A percentile compares a stretch with the other conserved stretches of the same genome.
Conservation (phyloP, 1,139 yeast species). For the Taphrina populina region DNA sequence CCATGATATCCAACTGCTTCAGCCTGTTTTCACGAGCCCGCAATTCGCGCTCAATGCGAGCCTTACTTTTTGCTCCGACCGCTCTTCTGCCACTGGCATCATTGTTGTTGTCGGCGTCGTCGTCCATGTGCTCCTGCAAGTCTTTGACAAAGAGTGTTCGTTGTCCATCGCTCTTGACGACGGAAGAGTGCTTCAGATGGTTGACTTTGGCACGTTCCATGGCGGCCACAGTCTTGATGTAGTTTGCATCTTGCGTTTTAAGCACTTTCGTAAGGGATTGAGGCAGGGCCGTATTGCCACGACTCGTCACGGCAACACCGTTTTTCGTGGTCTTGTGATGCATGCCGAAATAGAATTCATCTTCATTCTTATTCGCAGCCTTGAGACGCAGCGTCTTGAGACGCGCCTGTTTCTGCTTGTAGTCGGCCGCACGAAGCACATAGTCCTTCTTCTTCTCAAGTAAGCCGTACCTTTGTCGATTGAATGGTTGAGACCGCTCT, state of each 20-base stretch:
- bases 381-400: slow-evolving; percentile 71
- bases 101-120: slow-evolving; percentile 47
- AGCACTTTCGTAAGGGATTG: slow-evolving; percentile 75
- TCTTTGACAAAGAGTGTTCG: slow-evolving; percentile 47
- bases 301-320: slow-evolving; percentile 66
- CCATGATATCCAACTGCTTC: slow-evolving; percentile 13
- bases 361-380: slow-evolving; percentile 76
- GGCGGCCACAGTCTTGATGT: slow-evolving; percentile 72
- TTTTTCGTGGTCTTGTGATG: slow-evolving; percentile 63
- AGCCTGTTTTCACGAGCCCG: slow-evolving; percentile 24
- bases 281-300: slow-evolving; percentile 50
- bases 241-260: slow-evolving; percentile 86
- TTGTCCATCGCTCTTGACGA: slow-evolving; percentile 48
- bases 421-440: slow-evolving; percentile 80
- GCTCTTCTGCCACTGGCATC: neutral
- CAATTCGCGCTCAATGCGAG: slow-evolving; percentile 24
- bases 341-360: slow-evolving; percentile 95
- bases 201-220: slow-evolving; percentile 67
- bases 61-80: neutral
- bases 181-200: slow-evolving; percentile 53
- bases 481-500: slow-evolving; percentile 82
- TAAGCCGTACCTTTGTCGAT: slow-evolving; percentile 72
- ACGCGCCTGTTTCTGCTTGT: slow-evolving; percentile 83
- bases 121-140: slow-evolving; percentile 64
- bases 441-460: slow-evolving; percentile 95